Base-by-base conservation (phyloP, 2,329 filamentous ascomycete genomes). In the Lachnellula arida region DNA sequence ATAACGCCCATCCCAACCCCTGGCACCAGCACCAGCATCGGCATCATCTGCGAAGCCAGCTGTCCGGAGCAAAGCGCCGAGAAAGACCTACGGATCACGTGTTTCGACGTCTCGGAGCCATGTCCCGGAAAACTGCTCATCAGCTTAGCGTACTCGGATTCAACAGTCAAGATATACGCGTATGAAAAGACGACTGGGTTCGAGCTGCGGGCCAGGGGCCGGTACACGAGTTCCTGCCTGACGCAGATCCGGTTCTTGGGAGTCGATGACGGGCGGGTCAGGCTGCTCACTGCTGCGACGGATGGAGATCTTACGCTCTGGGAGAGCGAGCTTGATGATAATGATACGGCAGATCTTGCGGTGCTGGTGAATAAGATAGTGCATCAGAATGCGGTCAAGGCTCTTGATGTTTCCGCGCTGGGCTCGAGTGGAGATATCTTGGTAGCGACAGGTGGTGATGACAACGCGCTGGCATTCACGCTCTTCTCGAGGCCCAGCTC, bases 341-440 rank as follows among this genome's bases (percentile, higher is more conserved):
- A 19, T 22, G 51, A 15, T 44, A 11, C 35, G 1, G 9, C 47
- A 14, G 22, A 51, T 22, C 53, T 62, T 6, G 23, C 37, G 5
- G 47, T 61, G n/a, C 6, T 66, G 1, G 63, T 59, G 6, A 58
- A 56, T 9, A 70, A 73, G 49, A 76, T 74, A 52, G 70, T 93
- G 23, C 94, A 97, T 67, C 91, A 96, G 65, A 96, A 82, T 70
- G 85, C 86, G 50, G 82, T 97, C 68, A 95, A 96, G 70, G 75
- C 77, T 19, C 72, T 88, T 2, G 79, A 80, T 57, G 57, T 83
- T 43, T 3, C 48, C 40, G 3, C 66, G 71, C 0, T 68, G 80
- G 55, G 68, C 73, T 3, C 47, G 14, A 15, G 51, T 72, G 4
- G 17, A n/a, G 56, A 70, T 1, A 46, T 65, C 28, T 59, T 88